Evolutionary conservation across 169 alveolate species (phyloP).

Genomic region (Cryptosporidium tyzzeri): DNA sequence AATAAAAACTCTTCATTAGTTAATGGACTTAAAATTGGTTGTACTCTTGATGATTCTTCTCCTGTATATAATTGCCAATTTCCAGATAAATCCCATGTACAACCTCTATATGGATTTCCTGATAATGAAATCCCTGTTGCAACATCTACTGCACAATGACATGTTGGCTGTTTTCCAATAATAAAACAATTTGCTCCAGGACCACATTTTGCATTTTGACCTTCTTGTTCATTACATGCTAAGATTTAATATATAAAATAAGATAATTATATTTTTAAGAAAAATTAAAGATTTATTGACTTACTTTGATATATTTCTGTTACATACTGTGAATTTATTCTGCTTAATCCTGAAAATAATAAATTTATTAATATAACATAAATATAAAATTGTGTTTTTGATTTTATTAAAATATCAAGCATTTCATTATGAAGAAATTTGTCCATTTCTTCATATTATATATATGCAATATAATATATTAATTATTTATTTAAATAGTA

Average conservation of each 20-base stretch:
- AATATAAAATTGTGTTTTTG: neutral
- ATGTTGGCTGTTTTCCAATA: slow-evolving; percentile 79
- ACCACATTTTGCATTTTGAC: slow-evolving; percentile 81
- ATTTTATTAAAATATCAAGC: too few species aligned
- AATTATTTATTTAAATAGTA: too few species aligned
- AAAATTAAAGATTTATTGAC: neutral
- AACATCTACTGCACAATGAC: slow-evolving; percentile 80
- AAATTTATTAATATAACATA: neutral
- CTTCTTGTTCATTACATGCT: slow-evolving; percentile 81
- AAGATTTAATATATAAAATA: neutral
- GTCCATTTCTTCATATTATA: neutral
- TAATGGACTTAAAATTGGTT: slow-evolving; percentile 76
- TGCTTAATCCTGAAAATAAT: neutral
- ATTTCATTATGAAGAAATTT: neutral
- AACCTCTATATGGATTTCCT: slow-evolving; percentile 82
- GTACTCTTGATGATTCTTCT: slow-evolving; percentile 70
- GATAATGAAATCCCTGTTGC: slow-evolving; percentile 81
- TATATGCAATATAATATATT: too few species aligned
- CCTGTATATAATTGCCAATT: slow-evolving; percentile 80
- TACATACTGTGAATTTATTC: slow-evolving; percentile 69
- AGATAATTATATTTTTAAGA: neutral
- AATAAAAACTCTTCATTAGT: slow-evolving; percentile 79
- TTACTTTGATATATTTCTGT: slow-evolving; percentile 81
- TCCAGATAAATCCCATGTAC: slow-evolving; percentile 84
- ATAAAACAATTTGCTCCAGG: slow-evolving; percentile 82